Conservation (phyloP, 176 grass and related monocot genomes). For the Phragmites australis region DNA sequence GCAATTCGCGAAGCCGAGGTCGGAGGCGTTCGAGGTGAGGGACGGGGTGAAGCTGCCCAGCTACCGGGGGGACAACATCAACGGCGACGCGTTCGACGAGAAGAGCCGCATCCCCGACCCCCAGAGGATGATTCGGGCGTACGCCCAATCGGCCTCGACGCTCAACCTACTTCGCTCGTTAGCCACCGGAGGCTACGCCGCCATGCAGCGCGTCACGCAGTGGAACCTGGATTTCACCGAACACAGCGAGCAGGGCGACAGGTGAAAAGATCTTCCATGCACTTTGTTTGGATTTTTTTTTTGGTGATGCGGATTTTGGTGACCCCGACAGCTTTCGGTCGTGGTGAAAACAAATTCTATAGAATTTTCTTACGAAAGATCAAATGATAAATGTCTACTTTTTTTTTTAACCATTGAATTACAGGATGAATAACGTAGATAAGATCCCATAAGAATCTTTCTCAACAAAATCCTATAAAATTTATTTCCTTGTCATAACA, state of each 20-base stretch:
- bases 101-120: conserved; percentile 69
- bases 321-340: not conserved
- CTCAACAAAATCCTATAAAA: too few species aligned
- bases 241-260: conserved; percentile 65
- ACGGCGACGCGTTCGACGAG: conserved; percentile 65
- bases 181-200: conserved; percentile 72
- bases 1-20: conserved; percentile 78
- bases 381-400: too few species aligned
- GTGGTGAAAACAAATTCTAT: too few species aligned
- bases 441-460: too few species aligned
- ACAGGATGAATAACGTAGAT: too few species aligned
- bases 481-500: too few species aligned
- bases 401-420: too few species aligned
- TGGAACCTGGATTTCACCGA: conserved; percentile 83
- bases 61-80: conserved; percentile 67
- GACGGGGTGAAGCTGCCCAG: conserved; percentile 65
- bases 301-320: not conserved
- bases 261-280: conserved; percentile 38
- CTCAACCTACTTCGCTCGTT: conserved; percentile 76
- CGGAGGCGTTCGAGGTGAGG: conserved; percentile 49
- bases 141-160: conserved; percentile 61
- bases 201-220: conserved; percentile 63
- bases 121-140: conserved; percentile 69
- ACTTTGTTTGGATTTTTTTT: not conserved
- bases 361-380: too few species aligned